Conservation (phyloP, 805 yeast species). For the Candida ortonii region DNA sequence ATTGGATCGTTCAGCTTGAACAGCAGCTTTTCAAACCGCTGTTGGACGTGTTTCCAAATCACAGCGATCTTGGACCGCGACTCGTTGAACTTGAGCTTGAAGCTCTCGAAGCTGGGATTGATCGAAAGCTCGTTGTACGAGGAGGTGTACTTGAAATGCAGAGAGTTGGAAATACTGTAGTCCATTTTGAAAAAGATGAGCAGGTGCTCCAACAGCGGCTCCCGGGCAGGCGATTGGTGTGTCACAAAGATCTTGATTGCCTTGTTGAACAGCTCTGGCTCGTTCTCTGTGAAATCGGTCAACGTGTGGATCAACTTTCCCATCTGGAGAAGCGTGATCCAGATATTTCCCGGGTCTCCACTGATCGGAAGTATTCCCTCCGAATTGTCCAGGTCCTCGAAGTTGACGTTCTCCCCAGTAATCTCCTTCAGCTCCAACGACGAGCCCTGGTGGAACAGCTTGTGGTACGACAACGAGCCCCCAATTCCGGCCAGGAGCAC, state of each 20-base stretch:
- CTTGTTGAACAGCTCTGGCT: conserved; percentile 27
- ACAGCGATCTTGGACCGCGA: conserved; percentile 60
- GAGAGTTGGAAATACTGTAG: conserved; percentile 67
- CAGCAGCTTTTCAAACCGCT: conserved; percentile 43
- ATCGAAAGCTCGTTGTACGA: conserved; percentile 67
- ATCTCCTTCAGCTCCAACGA: conserved; percentile 34
- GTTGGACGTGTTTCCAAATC: conserved; percentile 59
- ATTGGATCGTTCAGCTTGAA: conserved; percentile 40
- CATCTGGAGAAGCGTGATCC: conserved; percentile 71
- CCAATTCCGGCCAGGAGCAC: conserved; percentile 68
- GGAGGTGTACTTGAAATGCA: conserved; percentile 69
- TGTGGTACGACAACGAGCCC: conserved; percentile 64
- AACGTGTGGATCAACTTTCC: conserved; percentile 58
- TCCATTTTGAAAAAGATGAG: conserved; percentile 67
- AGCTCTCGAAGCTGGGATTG: conserved; percentile 61
- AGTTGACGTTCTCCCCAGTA: conserved; percentile 26
- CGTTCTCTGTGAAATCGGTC: conserved; percentile 36
- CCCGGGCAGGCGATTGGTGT: conserved; percentile 70
- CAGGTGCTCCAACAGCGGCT: conserved; percentile 65
- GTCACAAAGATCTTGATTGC: conserved; percentile 61
- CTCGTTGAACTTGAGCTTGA: conserved; percentile 59
- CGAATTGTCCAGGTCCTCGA: conserved; percentile 23
- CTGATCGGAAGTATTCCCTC: conserved; percentile 47
- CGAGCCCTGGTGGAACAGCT: conserved; percentile 64
- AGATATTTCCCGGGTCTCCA: conserved; percentile 63